Evolutionary conservation across 352 stramenopile genomes (phyloP).

Genomic region (Blastocystis hominis): DNA sequence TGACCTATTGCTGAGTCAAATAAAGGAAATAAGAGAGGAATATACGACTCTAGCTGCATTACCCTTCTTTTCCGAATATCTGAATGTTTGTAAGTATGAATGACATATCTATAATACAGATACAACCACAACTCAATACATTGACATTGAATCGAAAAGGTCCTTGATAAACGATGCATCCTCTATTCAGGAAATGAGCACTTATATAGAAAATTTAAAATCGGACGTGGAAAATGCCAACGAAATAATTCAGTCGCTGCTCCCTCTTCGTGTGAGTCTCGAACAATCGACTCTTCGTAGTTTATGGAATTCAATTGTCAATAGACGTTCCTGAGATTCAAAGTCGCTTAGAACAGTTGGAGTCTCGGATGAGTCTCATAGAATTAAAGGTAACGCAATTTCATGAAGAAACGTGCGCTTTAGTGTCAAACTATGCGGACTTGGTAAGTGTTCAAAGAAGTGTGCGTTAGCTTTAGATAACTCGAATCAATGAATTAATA

Average conservation of each 20-base stretch:
- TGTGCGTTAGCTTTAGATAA: not conserved
- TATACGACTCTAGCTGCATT: not conserved
- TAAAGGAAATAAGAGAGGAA: conserved; percentile 19
- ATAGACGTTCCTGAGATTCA: not conserved
- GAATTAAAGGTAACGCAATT: not conserved
- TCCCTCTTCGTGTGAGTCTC: not conserved
- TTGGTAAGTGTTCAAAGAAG: not conserved
- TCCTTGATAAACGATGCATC: not conserved
- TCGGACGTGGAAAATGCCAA: not conserved
- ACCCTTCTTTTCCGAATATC: not conserved
- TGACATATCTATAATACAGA: not conserved
- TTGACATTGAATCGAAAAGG: not conserved
- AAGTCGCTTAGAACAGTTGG: not conserved
- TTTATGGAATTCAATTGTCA: not conserved
- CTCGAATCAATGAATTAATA: not conserved
- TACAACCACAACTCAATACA: not conserved
- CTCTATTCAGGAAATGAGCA: not conserved
- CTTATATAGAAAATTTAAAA: not conserved
- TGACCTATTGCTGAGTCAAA: not conserved
- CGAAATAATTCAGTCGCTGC: not conserved
- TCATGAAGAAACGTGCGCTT: not conserved
- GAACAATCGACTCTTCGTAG: not conserved
- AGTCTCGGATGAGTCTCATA: not conserved
- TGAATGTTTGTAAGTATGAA: not conserved
- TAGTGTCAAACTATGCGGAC: not conserved